phyloP scores from a whole-genome alignment of 2,329 filamentous ascomycete species.

The Cyphellophora europaea region DNA sequence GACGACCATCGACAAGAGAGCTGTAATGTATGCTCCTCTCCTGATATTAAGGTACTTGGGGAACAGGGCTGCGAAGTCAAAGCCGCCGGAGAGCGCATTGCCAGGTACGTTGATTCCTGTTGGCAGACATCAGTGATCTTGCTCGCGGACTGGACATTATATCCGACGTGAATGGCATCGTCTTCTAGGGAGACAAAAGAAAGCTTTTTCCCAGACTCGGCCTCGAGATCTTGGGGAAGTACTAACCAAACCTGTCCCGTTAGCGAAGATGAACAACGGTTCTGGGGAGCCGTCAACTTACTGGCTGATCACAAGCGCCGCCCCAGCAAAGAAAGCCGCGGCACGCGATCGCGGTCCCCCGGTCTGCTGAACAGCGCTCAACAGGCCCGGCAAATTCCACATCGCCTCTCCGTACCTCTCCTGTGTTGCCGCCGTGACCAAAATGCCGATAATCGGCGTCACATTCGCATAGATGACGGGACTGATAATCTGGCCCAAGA shows the following conservation, averaged over 20 bases:
- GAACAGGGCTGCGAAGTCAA: slow-evolving; percentile 46
- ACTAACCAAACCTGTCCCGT: too few relatives aligned
- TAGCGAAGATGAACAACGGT: too few relatives aligned
- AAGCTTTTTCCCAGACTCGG: too few relatives aligned
- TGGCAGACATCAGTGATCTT: too few relatives aligned
- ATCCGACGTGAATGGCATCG: too few relatives aligned
- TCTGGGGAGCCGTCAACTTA: too few relatives aligned
- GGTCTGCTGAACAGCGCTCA: slow-evolving; percentile 23
- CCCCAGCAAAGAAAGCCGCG: slow-evolving; percentile 37
- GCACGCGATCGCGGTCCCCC: slow-evolving; percentile 28
- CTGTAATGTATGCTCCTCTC: slow-evolving; percentile 41
- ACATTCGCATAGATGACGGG: slow-evolving; percentile 31
- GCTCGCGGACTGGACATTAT: too few relatives aligned
- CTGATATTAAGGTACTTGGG: slow-evolving; percentile 48
- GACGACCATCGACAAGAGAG: slow-evolving; percentile 34
- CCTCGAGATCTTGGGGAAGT: too few relatives aligned
- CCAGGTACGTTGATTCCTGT: slow-evolving; percentile 36
- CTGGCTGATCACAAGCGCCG: slow-evolving; percentile 36
- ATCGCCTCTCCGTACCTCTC: slow-evolving; percentile 26
- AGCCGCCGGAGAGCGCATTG: slow-evolving; percentile 43
- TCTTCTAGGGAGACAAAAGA: too few relatives aligned
- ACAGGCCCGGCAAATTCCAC: slow-evolving; percentile 35
- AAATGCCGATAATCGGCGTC: slow-evolving; percentile 29
- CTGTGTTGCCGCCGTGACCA: slow-evolving; percentile 26
- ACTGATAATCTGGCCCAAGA: slow-evolving; percentile 30